These are phyloP conservation scores for Ceratobasidium theobromae DNA, from an alignment of 1,284 basidiomycete genomes.

Conservation along the genomic window DNA sequence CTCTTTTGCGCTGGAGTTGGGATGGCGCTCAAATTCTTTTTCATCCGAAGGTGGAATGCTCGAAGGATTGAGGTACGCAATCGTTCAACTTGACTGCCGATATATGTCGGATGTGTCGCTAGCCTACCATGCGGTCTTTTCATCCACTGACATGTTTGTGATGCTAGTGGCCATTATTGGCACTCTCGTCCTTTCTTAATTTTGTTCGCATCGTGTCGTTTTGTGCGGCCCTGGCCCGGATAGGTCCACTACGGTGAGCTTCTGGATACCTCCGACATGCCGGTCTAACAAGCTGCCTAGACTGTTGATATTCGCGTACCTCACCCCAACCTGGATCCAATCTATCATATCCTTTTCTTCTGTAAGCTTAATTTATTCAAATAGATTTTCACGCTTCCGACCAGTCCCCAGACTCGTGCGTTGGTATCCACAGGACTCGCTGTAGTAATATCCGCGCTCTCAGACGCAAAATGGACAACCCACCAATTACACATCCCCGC, in stretches of 20 bases:
- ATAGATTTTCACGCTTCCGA: background rate
- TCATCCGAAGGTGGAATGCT: background rate
- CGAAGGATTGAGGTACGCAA: constrained; percentile 25
- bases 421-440: constrained; percentile 18
- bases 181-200: constrained; percentile 22
- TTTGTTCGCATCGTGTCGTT: constrained; percentile 26
- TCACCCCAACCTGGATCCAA: constrained; percentile 63
- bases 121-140: too few species aligned
- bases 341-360: constrained; percentile 52
- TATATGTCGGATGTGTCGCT: background rate
- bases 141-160: background rate
- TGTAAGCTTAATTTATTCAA: constrained; percentile 44
- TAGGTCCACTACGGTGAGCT: constrained; percentile 17
- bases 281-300: constrained; percentile 54
- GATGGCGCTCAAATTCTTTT: constrained; percentile 3
- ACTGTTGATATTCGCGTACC: constrained; percentile 65
- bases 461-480: constrained; percentile 14
- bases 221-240: constrained; percentile 20
- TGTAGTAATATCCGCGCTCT: constrained; percentile 25
- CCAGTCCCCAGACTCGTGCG: background rate
- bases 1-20: constrained; percentile 27
- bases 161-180: constrained; percentile 16
- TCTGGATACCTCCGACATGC: background rate
- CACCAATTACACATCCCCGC: constrained; percentile 24
- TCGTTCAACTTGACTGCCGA: background rate